Evolutionary conservation across 352 stramenopile species (phyloP).

Genomic region (Peronospora belbahrii): DNA sequence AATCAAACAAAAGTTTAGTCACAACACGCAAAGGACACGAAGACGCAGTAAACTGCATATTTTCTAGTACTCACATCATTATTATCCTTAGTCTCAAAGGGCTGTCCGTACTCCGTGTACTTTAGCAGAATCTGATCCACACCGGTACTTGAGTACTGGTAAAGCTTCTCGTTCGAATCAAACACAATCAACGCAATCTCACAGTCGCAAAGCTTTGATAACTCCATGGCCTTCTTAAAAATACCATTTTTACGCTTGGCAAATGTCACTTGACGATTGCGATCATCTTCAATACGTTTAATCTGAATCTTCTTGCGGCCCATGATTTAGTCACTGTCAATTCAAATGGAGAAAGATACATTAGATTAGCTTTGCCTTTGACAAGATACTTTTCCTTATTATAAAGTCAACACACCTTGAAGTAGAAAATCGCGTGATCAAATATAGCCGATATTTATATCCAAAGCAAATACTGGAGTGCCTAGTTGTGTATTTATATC

Average conservation of each 20-base stretch:
- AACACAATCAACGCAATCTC: slow-evolving; percentile 84
- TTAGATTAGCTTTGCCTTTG: background rate
- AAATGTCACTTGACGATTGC: slow-evolving; percentile 81
- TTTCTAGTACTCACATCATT: slow-evolving; percentile 51
- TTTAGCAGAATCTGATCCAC: slow-evolving; percentile 83
- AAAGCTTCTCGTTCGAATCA: slow-evolving; percentile 82
- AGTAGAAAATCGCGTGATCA: slow-evolving; percentile 22
- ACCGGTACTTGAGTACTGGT: slow-evolving; percentile 75
- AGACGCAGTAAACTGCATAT: too few relatives aligned
- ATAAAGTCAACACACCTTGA: slow-evolving; percentile 15
- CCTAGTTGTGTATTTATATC: slow-evolving; percentile 16
- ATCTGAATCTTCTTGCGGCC: slow-evolving; percentile 88
- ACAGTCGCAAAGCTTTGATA: slow-evolving; percentile 83
- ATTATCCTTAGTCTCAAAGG: slow-evolving; percentile 80
- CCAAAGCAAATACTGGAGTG: slow-evolving; percentile 22
- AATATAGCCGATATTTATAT: slow-evolving; percentile 32
- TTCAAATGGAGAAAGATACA: background rate
- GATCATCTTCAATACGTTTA: slow-evolving; percentile 79
- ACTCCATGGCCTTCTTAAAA: slow-evolving; percentile 85
- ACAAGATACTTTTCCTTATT: slow-evolving; percentile 6
- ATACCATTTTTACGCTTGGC: slow-evolving; percentile 79
- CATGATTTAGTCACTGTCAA: slow-evolving; percentile 32
- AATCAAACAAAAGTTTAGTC: background rate
- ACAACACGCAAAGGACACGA: too few relatives aligned
- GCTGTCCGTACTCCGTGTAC: slow-evolving; percentile 81